These are phyloP conservation scores for Acanthamoeba rhysodes DNA, from an alignment of 208 protist species.

Conservation along the genomic window DNA sequence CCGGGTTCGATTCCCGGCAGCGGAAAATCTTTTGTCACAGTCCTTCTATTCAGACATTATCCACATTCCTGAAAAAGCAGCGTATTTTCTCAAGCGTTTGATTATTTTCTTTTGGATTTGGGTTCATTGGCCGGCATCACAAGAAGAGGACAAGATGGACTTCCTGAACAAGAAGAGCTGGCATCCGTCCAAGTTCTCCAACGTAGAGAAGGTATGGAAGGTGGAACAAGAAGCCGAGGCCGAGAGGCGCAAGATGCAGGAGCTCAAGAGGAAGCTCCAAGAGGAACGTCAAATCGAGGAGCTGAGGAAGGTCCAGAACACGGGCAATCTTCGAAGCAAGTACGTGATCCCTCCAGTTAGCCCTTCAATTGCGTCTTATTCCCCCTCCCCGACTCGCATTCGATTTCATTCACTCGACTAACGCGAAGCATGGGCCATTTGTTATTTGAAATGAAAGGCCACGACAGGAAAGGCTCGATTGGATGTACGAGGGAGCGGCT, in stretches of 20 bases:
- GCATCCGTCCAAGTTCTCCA: constrained; percentile 13
- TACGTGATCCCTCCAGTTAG: background rate
- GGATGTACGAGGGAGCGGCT: constrained; percentile 60
- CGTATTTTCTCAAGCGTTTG: no score
- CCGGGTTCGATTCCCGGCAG: constrained; percentile 75
- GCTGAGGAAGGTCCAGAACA: background rate
- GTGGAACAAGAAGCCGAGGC: constrained; percentile 26
- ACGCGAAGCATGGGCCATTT: background rate
- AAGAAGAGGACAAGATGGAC: background rate
- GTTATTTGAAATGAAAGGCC: background rate
- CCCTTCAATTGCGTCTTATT: background rate
- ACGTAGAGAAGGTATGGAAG: constrained; percentile 63
- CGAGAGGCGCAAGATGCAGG: constrained; percentile 16
- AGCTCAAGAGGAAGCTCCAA: constrained; percentile 43
- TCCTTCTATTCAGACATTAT: no score
- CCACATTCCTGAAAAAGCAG: no score
- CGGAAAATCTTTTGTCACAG: constrained; percentile 25
- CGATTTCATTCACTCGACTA: background rate
- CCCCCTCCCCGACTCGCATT: no score
- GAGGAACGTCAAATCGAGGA: constrained; percentile 66
- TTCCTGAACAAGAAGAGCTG: constrained; percentile 69
- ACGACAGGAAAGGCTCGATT: constrained; percentile 38
- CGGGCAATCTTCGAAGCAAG: constrained; percentile 17
- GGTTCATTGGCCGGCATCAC: no score
- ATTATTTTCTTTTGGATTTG: background rate